Conservation (phyloP, 176 grass and related monocot genomes). For the Carex littledalei region DNA sequence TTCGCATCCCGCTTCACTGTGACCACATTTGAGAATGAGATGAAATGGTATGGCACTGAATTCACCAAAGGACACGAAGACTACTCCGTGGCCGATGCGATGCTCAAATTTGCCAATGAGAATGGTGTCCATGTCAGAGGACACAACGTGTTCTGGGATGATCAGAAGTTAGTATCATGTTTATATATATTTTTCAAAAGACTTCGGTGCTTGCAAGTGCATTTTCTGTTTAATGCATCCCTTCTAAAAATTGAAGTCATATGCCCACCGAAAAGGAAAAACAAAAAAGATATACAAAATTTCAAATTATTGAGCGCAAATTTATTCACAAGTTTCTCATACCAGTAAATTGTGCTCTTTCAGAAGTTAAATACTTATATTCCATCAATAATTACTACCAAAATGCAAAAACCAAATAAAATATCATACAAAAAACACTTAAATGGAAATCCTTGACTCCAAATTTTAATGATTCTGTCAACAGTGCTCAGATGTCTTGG, state of each 20-base stretch:
- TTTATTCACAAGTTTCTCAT: background rate
- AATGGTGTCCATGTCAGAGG: constrained; percentile 48
- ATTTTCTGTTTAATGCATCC: background rate
- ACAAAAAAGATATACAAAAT: background rate
- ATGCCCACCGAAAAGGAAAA: background rate
- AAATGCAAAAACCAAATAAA: background rate
- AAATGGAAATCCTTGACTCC: background rate
- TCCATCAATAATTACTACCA: background rate
- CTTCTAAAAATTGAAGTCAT: background rate
- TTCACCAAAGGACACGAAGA: constrained; percentile 29
- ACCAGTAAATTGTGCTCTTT: background rate
- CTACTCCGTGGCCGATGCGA: constrained; percentile 64
- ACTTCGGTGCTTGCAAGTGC: background rate
- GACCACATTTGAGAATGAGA: constrained; percentile 98
- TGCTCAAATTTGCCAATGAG: constrained; percentile 52
- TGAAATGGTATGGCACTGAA: constrained; percentile 92
- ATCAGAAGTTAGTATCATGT: constrained; percentile 20
- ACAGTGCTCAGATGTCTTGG: constrained; percentile 31
- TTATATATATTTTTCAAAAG: constrained; percentile 1
- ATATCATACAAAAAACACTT: background rate
- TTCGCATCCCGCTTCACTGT: constrained; percentile 80
- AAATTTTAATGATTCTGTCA: background rate
- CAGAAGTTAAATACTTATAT: background rate
- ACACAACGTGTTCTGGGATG: constrained; percentile 90
- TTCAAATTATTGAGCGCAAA: background rate